Conservation (phyloP, 805 yeast genomes). For the Lachancea waltii region DNA sequence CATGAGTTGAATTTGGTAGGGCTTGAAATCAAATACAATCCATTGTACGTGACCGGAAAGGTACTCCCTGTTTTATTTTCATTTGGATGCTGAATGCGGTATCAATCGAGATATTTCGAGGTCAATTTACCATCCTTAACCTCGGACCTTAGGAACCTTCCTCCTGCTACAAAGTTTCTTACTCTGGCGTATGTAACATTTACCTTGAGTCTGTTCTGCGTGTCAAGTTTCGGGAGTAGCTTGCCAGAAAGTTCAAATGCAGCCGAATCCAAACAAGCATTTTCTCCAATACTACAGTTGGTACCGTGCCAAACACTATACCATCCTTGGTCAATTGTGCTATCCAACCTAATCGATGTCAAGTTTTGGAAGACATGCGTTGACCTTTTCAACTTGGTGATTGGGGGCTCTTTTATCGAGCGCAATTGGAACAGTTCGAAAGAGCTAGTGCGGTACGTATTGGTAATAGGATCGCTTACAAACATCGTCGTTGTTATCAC, state of each 20-base stretch:
- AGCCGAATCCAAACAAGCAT: constrained; percentile 35
- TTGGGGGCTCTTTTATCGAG: constrained; percentile 64
- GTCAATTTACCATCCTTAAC: constrained; percentile 19
- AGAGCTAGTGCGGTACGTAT: constrained; percentile 44
- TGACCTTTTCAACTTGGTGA: constrained; percentile 42
- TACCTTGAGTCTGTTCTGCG: constrained; percentile 37
- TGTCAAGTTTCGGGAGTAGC: constrained; percentile 33
- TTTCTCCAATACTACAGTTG: constrained; percentile 55
- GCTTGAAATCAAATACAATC: too few species aligned
- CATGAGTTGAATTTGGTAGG: too few species aligned
- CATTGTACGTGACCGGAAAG: too few species aligned
- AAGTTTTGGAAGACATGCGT: constrained; percentile 40
- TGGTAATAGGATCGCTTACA: constrained; percentile 45
- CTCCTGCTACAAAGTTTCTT: constrained; percentile 44
- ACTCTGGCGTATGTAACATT: constrained; percentile 36
- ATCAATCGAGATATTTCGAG: constrained; percentile 15
- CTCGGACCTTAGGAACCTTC: constrained; percentile 26
- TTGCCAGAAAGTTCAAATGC: neutral
- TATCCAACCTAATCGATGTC: constrained; percentile 61
- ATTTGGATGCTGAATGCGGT: too few species aligned
- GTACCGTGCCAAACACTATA: constrained; percentile 50
- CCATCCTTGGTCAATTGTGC: constrained; percentile 59
- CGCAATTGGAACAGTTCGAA: constrained; percentile 51
- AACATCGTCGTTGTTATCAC: constrained; percentile 40
- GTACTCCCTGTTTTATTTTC: too few species aligned